Conservation (phyloP, 331 rosid species). For the Telfairia occidentalis region DNA sequence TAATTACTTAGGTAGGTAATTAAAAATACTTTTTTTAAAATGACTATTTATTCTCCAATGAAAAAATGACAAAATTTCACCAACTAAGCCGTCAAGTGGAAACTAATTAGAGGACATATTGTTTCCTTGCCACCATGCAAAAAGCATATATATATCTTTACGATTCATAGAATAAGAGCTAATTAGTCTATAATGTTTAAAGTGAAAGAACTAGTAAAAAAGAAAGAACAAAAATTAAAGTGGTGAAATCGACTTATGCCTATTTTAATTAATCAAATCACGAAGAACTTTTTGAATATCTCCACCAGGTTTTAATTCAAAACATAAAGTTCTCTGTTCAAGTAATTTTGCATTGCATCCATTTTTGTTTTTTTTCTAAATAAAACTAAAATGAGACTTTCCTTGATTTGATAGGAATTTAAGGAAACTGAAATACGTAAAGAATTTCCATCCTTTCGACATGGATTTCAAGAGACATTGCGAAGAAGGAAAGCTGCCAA, state of each 20-base stretch:
- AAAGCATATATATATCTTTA: background rate
- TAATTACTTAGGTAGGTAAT: no score
- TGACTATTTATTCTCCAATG: no score
- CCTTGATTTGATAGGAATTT: no score
- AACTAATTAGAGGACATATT: background rate
- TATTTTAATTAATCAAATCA: background rate
- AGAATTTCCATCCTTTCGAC: slow-evolving; percentile 39
- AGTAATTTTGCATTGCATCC: no score
- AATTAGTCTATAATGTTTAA: background rate
- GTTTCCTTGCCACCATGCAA: background rate
- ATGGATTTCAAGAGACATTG: slow-evolving; percentile 50
- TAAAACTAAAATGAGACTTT: no score
- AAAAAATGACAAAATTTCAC: background rate
- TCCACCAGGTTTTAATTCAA: no score
- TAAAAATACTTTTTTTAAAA: no score
- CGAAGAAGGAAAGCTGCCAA: slow-evolving; percentile 58
- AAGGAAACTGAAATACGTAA: slow-evolving; percentile 44
- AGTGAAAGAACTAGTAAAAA: background rate
- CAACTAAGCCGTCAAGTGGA: background rate
- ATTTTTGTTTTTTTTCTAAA: no score
- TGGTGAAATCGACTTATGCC: background rate
- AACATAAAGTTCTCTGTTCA: no score
- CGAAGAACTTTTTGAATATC: background rate
- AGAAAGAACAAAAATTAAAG: background rate
- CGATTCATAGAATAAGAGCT: background rate